Evolutionary conservation across 805 yeast species (phyloP), one percentile per base, ranked within the genome.

Genomic region (Kodamaea kakaduensis): DNA sequence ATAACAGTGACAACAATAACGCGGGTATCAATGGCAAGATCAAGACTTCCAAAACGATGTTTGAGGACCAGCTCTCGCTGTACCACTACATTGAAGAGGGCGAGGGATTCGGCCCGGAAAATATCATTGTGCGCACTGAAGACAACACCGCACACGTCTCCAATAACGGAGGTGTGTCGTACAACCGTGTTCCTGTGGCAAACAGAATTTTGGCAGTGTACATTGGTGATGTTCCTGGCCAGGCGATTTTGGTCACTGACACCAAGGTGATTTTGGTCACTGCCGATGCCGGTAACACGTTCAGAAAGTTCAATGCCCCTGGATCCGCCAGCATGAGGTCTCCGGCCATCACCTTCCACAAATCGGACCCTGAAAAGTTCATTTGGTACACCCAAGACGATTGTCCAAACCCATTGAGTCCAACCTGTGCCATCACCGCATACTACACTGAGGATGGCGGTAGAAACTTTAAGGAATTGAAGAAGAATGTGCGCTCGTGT

Each of bases 401-500:
- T 10, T 83, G 95, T 57, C 73, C 67, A 9, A 48, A 56, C n/a
- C 52, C 64, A 10, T 43, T 46, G 9, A 61, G 69, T 2, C 36
- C 45, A 1, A 58, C 65, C 13, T 89, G 97, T 58, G 64, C 67
- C 31, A 54, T 71, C 1, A 68, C 67, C 6, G 81, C 89, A 0
- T 81, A 69, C 45, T 61, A 75, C 37, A 81, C 96, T 2, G 61
- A 56, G 17, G 78, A 89, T 59, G 76, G 73, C 16, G 98, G 97
- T 15, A 47, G 57, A 17, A 56, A 71, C 4, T 93, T 88, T 69
- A 47, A 58, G 0, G 61, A 65, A 34, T 51, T 93, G 43, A 55
- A 67, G 16, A 73, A 73, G 6, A 65, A 75, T 43, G 83, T 77
- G 5, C 50, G 62, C 13, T 59, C 58, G 6, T 90, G 98, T 68